Base-by-base conservation (phyloP, 1,284 basidiomycete species). In the Athelia sp. region DNA sequence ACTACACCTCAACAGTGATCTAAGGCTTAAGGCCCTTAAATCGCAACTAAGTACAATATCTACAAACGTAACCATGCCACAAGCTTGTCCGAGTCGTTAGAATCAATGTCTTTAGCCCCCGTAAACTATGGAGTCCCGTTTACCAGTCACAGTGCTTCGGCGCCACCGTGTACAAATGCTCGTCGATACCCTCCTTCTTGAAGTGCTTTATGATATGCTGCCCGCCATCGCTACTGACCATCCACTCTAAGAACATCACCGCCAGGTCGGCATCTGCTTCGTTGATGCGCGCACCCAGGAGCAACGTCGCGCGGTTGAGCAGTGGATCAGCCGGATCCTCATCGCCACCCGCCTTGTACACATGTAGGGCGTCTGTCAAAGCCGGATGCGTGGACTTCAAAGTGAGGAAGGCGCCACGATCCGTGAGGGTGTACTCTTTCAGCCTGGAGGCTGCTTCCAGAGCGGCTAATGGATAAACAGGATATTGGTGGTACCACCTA, bases 401-500 rank as follows among this genome's bases (percentile, higher is more conserved):
- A n/a, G 36, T 40, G 13, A 78, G 56, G 71, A 71, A 75, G 2
- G 68, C 69, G 2, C 74, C 76, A 13, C 64, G 67, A 49, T 78
- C 75, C 0, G 72, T 75, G 17, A 79, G 57, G 0, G 76, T 79
- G 49, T 79, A 79, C 55, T 79, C 76, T 3, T 62, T 56, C 21
- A 77, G 59, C 4, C 66, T 50, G 2, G 75, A 66, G 1, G 77
- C 74, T 0, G 73, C 75, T 26, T 60, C 54, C 17, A 79, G 58
- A 0, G 75, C 74, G 59, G 76, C 64, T 1, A 72, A 56, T 1
- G 76, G 76, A 58, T 73, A 79, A 1, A 61, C 65, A 1, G 73
- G 66, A 57, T 76, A 78, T 54, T 78, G 72, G 53, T 80, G 78
- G 52, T 79, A 80, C 76, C 76, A 79, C 24, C 66, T 71, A 4